Evolutionary conservation across 345 rosid species (phyloP), one percentile per base, ranked within the genome.

Genomic region (Geranium brycei): DNA sequence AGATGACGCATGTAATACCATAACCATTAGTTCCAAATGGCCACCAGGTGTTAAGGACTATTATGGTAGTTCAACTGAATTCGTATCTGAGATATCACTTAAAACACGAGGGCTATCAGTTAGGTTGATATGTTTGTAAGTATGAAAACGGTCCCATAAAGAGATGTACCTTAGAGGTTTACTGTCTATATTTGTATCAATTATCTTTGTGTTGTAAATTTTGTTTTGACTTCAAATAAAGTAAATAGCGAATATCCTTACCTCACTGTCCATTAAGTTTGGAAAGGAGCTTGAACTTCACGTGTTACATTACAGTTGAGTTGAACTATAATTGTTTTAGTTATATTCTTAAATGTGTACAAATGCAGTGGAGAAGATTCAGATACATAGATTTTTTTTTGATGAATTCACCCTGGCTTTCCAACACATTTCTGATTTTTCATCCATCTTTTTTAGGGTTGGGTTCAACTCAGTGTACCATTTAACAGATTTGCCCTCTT

Each of bases 381-480:
- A 23, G 28, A 35, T 35, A 35, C 3, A 3, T 35, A 7, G 10
- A 35, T 35, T 35, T 4, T 35, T 35, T 35, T 35, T 57, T 57
- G 53, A 47, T 47, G 53, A 47, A 6, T 47, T 47, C 11, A 47
- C 53, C 53, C 47, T 38, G 14, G 3, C 14, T 47, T 47, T 47
- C 12, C 53, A 7, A 47, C 13, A 47, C 15, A 6, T 8, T 47
- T 8, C 53, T 47, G 53, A 8, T 47, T 47, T 8, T 47, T 5
- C 28, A 4, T 13, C 15, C 3, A 19, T 51, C 18, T 51, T 57
- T 65, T 78, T 19, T 69, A 87, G 92, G 81, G 90, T 88, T 69
- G 98, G 98, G 13, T 91, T 91, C 87, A 88, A 91, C 76, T 88
- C 98, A 19, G 96, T 91, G 38, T 91, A 91, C 66, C 98, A 91